Evolutionary conservation across 148 eudicot genomes (phyloP).

Genomic region (Cornus kousa): DNA sequence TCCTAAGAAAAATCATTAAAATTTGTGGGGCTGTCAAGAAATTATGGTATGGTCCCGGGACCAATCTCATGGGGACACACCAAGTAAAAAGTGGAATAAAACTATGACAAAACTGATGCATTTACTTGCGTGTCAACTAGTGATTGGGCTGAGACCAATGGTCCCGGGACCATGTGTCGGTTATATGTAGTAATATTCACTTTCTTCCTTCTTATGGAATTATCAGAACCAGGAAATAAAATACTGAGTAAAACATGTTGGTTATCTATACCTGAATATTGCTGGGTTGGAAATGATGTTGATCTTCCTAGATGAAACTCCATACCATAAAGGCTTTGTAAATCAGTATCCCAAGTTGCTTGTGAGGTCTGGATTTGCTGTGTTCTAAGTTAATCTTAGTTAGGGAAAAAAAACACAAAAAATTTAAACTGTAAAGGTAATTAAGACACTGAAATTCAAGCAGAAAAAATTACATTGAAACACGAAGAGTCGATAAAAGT

Average conservation of each 20-base stretch:
- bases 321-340: slow-evolving; percentile 53
- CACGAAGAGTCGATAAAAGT: slow-evolving; percentile 55
- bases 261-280: slow-evolving; percentile 61
- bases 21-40: slow-evolving; percentile 13
- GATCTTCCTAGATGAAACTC: slow-evolving; percentile 74
- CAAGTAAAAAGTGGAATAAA: too few species aligned
- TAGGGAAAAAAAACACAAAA: background rate
- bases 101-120: too few species aligned
- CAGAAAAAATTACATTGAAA: slow-evolving; percentile 55
- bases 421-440: background rate
- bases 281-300: slow-evolving; percentile 48
- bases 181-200: slow-evolving; percentile 7
- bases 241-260: background rate
- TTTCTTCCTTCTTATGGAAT: background rate
- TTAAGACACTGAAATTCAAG: background rate
- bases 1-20: slow-evolving; percentile 19
- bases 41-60: too few species aligned
- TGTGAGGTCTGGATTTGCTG: slow-evolving; percentile 57
- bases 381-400: slow-evolving; percentile 5
- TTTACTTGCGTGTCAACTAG: too few species aligned
- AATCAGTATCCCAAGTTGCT: slow-evolving; percentile 68
- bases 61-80: too few species aligned
- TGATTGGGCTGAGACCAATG: too few species aligned
- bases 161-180: slow-evolving; percentile 11
- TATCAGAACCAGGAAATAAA: background rate